Percentiles rank a stretch among this genome's conserved stretches.
These are phyloP conservation scores for Periglandula ipomoeae DNA, from an alignment of 2,329 filamentous ascomycete species.

Conservation along the genomic window DNA sequence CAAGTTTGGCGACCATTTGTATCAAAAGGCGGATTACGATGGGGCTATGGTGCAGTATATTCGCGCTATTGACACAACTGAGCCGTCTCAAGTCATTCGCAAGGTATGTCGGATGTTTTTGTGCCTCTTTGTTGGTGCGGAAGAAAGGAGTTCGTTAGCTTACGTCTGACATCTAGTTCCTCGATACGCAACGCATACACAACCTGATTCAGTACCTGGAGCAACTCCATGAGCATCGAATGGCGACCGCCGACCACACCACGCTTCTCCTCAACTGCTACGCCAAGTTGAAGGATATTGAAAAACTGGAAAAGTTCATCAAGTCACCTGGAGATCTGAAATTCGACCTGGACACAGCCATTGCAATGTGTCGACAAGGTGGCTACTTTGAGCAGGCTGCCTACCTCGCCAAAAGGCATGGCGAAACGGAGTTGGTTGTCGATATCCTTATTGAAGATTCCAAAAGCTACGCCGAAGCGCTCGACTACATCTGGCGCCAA, in stretches of 20 bases:
- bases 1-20: slow-evolving; percentile 87
- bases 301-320: slow-evolving; percentile 93
- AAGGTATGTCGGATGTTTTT: slow-evolving; percentile 50
- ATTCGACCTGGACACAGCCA: slow-evolving; percentile 94
- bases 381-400: slow-evolving; percentile 96
- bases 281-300: slow-evolving; percentile 93
- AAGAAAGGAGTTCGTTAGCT: neutral
- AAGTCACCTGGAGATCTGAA: slow-evolving; percentile 90
- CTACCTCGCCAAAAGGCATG: slow-evolving; percentile 88
- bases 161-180: slow-evolving; percentile 50
- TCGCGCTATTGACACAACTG: slow-evolving; percentile 89
- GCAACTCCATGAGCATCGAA: slow-evolving; percentile 88
- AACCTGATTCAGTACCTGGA: slow-evolving; percentile 97
- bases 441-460: slow-evolving; percentile 95
- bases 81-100: slow-evolving; percentile 90
- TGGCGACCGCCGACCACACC: slow-evolving; percentile 89
- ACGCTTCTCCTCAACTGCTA: slow-evolving; percentile 94
- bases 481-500: slow-evolving; percentile 85
- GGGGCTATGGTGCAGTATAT: slow-evolving; percentile 99
- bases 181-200: slow-evolving; percentile 95
- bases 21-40: slow-evolving; percentile 92
- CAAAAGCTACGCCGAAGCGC: slow-evolving; percentile 77
- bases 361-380: slow-evolving; percentile 93
- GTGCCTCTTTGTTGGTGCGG: neutral
- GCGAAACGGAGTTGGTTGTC: slow-evolving; percentile 86